Evolutionary conservation across 176 grass and related monocot species (phyloP).

Genomic region (Avena eriantha): DNA sequence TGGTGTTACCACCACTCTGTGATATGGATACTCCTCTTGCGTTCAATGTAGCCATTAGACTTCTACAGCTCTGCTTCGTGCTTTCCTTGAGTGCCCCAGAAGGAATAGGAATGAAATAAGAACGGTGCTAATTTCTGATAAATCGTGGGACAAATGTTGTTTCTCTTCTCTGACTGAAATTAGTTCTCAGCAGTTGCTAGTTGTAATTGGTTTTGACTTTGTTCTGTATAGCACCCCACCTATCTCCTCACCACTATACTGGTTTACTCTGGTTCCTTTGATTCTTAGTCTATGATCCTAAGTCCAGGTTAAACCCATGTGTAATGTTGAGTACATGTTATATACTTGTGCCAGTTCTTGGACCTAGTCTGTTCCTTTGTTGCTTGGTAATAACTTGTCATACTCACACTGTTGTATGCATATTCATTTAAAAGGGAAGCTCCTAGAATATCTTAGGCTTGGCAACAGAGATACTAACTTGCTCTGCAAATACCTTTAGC

Average conservation of each 20-base stretch:
- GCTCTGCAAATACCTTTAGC: neutral
- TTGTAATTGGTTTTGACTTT: neutral
- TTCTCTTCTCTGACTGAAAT: neutral
- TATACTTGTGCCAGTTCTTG: neutral
- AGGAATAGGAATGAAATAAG: neutral
- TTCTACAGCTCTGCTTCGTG: slow-evolving; percentile 4
- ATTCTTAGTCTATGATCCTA: neutral
- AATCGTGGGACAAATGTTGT: neutral
- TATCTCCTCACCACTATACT: neutral
- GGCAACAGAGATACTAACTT: neutral
- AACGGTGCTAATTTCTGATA: neutral
- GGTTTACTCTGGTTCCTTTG: neutral
- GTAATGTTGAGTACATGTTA: neutral
- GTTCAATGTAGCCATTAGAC: neutral
- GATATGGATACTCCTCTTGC: neutral
- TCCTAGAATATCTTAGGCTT: slow-evolving; percentile 2
- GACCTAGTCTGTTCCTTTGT: neutral
- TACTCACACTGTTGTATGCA: neutral
- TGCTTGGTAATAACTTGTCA: neutral
- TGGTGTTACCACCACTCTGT: neutral
- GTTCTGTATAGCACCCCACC: neutral
- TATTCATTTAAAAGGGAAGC: neutral
- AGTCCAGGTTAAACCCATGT: neutral
- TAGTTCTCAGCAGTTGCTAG: neutral
- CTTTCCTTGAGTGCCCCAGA: neutral